These are phyloP conservation scores for Leccinellum albellum DNA, from an alignment of 768 basidiomycete species.

Conservation along the genomic window DNA sequence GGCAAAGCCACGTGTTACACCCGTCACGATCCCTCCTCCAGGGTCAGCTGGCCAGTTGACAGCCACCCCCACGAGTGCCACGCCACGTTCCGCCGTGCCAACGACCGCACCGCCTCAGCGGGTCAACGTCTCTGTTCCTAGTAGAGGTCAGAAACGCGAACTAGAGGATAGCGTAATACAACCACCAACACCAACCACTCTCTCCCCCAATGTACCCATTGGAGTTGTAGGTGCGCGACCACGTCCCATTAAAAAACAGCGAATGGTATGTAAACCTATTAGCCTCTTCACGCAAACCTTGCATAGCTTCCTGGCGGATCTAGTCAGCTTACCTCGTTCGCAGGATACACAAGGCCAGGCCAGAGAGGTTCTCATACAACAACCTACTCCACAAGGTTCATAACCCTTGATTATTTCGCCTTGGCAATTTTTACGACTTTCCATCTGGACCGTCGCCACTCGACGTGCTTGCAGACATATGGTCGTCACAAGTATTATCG, in stretches of 20 bases:
- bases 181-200: conserved; percentile 19
- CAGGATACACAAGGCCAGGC: conserved; percentile 67
- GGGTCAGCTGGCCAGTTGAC: conserved; percentile 25
- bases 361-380: conserved; percentile 60
- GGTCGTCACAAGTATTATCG: conserved; percentile 1
- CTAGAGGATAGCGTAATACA: conserved; percentile 24
- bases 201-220: conserved; percentile 24
- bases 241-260: conserved; percentile 71
- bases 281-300: not conserved
- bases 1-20: conserved; percentile 29
- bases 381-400: conserved; percentile 71
- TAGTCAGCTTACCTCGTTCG: conserved; percentile 4
- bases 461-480: conserved; percentile 8
- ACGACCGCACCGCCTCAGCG: conserved; percentile 25
- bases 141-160: conserved; percentile 35
- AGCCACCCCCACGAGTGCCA: conserved; percentile 32
- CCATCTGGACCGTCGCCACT: conserved; percentile 6
- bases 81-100: conserved; percentile 28
- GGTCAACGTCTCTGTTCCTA: conserved; percentile 5
- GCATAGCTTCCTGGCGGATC: not conserved
- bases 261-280: conserved; percentile 49
- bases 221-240: conserved; percentile 53
- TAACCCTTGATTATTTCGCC: conserved; percentile 21
- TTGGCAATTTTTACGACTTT: conserved; percentile 3
- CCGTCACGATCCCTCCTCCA: conserved; percentile 32